phyloP scores from a whole-genome alignment of 1,284 basidiomycete genomes.

The Naganishia liquefaciens region DNA sequence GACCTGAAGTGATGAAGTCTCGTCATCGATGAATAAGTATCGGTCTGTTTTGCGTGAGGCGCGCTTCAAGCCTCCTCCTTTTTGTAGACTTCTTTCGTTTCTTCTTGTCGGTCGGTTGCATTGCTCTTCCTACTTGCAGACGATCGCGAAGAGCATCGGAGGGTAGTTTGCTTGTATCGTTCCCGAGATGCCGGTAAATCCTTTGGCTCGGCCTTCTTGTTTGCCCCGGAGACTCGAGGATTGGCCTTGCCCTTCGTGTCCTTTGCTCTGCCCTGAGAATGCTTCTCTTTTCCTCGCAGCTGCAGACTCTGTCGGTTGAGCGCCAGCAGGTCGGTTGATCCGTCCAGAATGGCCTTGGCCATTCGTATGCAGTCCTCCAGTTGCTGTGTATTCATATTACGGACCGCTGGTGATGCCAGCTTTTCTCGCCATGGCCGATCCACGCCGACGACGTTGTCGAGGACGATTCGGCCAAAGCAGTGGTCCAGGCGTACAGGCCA shows the following conservation, averaged over 20 bases:
- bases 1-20: no score
- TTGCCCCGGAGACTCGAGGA: no score
- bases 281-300: conserved; percentile 11
- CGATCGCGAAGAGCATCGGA: background rate
- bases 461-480: conserved; percentile 29
- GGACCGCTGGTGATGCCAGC: conserved; percentile 2
- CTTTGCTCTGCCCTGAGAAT: background rate
- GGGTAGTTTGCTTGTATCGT: conserved; percentile 7
- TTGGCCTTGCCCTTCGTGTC: background rate
- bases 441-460: conserved; percentile 9
- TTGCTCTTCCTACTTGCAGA: no score
- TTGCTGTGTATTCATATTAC: conserved; percentile 15
- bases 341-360: conserved; percentile 5
- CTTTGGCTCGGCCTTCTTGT: background rate
- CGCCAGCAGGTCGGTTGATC: conserved; percentile 17
- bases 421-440: conserved; percentile 16
- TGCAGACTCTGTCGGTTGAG: conserved; percentile 16
- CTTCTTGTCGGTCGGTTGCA: no score
- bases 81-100: no score
- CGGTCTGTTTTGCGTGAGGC: no score
- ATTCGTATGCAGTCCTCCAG: conserved; percentile 7
- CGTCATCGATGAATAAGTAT: no score
- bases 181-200: background rate
- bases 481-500: conserved; percentile 27
- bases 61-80: no score